Evolutionary conservation across 2,329 filamentous ascomycete species (phyloP), one percentile per base, ranked within the genome.

Genomic region (Elsinoe australis): DNA sequence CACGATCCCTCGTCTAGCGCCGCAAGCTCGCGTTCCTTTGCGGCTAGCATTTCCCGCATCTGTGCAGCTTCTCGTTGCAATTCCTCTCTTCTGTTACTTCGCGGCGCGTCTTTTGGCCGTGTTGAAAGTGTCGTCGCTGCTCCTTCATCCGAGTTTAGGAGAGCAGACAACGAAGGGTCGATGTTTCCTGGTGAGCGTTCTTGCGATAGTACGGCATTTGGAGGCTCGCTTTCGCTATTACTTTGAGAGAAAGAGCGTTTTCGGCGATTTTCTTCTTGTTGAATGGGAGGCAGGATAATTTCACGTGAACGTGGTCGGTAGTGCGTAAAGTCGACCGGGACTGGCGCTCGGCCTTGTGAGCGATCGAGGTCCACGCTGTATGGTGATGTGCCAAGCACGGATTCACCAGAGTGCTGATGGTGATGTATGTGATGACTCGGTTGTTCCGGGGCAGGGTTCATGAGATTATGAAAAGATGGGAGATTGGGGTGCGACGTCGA

Each of bases 21-120:
- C 41, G 81, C 80, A 49, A 89, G 67, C 58, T 89, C 85, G 38
- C 79, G 73, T 64, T 89, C 85, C 59, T 88, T 89, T 9, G 78
- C 82, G 7, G 79, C 74, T 22, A 89, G 70, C 63, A 83, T 71
- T 61, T 82, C 78, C 29, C 84, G 75, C 80, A 92, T 92, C 46
- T 73, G 72, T 59, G 89, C 84, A 0, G 85, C 80, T 62, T 94
- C 86, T 18, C 79, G 73, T 60, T 82, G 76, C 41, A 94, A 67
- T 39, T 80, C 75, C 77, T 41, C 83, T 72, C 56, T 76, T 82
- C 5, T 70, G 60, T 10, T 69, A 22, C 77, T 76, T n/a, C 63
- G 66, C n/a, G n/a, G n/a, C n/a, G n/a, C 73, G 8, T 38, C 34
- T 24, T 48, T 48, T 19, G 45, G 45, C 9, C 45, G 32, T 28